Evolutionary conservation across 2,329 filamentous ascomycete species (phyloP), one percentile per base, ranked within the genome.

Genomic region (Fusarium sp.): DNA sequence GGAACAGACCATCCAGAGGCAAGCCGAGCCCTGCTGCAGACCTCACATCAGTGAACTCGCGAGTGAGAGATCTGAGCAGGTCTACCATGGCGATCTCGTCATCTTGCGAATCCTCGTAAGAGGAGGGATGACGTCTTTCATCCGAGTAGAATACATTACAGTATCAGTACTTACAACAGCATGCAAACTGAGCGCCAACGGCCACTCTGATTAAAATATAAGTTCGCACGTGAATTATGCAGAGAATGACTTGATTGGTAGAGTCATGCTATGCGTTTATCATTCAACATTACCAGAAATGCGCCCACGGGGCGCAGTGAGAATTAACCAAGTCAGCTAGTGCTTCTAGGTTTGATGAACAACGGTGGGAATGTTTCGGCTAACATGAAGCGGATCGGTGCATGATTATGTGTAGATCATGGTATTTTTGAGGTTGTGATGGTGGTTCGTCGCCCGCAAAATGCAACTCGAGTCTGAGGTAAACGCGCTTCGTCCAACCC

Each of bases 21-120:
- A 76, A 76, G 74, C 72, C 74, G 72, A 75, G 74, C 74, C 74
- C 74, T 75, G 72, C 61, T 67, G 69, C 72, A 70, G 72, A 65
- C 57, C 61, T 71, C 58, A 64, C 64, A 47, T 56, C 61, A 59
- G 66, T 70, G 62, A 58, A 55, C 52, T 42, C 47, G 64, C 53
- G 59, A 61, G 65, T 67, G 71, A 75, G 64, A 70, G 65, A 58
- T 65, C 70, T 63, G 60, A 56, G 68, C 64, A 67, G 74, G 74
- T 75, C 71, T 75, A 73, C 72, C 56, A 71, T 72, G 74, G 74
- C 67, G 65, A 74, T 67, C 57, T 69, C 58, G 71, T 69, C 71
- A 64, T 73, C 71, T 73, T 70, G 71, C 61, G 49, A 65, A 68
- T 70, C 72, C 69, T 74, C 69, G 47, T 48, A 11, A 45, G 69